Percentiles rank a stretch among this genome's conserved stretches.
Evolutionary conservation across 2,329 filamentous ascomycete species (phyloP).

Genomic region (Herpotrichia juniperi): DNA sequence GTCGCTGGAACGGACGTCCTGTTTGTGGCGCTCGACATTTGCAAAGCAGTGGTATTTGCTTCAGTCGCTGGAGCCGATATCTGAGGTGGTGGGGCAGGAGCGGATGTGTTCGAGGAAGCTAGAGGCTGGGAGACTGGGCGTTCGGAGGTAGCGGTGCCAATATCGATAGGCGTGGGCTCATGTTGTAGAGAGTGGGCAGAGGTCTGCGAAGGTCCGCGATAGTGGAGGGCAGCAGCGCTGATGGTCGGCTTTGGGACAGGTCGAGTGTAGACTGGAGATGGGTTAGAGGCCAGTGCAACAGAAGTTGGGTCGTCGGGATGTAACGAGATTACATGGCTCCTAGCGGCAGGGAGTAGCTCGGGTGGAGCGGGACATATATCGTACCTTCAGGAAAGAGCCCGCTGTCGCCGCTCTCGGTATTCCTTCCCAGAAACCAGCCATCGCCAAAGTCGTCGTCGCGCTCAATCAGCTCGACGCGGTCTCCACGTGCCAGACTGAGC

Average conservation of each 20-base stretch:
- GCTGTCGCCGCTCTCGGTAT: conserved; percentile 73
- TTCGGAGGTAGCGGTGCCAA: conserved; percentile 23
- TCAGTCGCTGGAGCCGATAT: conserved; percentile 16
- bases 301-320: not conserved
- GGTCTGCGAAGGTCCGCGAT: conserved; percentile 35
- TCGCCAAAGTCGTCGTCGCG: conserved; percentile 88
- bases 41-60: conserved; percentile 34
- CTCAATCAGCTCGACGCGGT: conserved; percentile 82
- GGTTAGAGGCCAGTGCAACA: conserved; percentile 18
- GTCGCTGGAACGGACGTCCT: conserved; percentile 25
- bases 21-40: conserved; percentile 30
- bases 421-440: conserved; percentile 81
- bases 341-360: conserved; percentile 2
- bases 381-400: conserved; percentile 84
- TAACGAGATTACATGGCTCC: conserved; percentile 4
- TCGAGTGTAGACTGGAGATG: conserved; percentile 64
- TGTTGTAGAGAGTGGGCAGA: conserved; percentile 18
- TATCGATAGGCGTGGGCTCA: conserved; percentile 12
- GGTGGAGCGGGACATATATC: conserved; percentile 32
- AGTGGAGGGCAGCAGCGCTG: conserved; percentile 30
- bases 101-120: conserved; percentile 19
- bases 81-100: conserved; percentile 11
- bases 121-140: conserved; percentile 21
- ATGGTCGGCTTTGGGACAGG: conserved; percentile 57
- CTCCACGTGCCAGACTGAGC: conserved; percentile 83